Percentiles rank a stretch among this genome's conserved stretches.
phyloP scores from a whole-genome alignment of 148 eudicot species.

The Agrostemma githago region DNA sequence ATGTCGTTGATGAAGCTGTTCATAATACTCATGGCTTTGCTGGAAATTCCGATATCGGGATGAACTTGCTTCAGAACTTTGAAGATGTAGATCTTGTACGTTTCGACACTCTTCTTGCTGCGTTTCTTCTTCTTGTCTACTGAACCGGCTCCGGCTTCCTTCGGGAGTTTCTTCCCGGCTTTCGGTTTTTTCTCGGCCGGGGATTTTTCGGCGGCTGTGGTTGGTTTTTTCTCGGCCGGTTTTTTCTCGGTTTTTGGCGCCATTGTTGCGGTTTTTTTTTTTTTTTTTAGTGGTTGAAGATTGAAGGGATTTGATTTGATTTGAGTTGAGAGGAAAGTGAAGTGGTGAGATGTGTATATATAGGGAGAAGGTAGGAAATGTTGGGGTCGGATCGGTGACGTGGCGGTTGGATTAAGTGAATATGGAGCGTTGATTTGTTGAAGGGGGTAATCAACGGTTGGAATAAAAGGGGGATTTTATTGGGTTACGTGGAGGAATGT shows the following conservation, averaged over 20 bases:
- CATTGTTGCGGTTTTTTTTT: slow-evolving; percentile 23
- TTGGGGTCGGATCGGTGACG: no score
- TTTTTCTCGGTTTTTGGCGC: slow-evolving; percentile 52
- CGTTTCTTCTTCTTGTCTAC: slow-evolving; percentile 62
- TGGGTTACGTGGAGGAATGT: no score
- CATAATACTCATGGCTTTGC: slow-evolving; percentile 65
- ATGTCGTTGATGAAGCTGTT: slow-evolving; percentile 56
- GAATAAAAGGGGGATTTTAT: no score
- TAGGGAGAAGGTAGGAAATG: no score
- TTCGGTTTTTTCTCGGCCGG: slow-evolving; percentile 53
- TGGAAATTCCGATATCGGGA: slow-evolving; percentile 56
- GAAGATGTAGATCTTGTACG: slow-evolving; percentile 68
- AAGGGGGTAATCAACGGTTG: no score
- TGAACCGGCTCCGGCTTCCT: slow-evolving; percentile 37
- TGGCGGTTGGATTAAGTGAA: no score
- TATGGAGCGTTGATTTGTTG: no score
- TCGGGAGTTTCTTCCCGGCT: slow-evolving; percentile 57
- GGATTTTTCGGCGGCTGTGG: slow-evolving; percentile 28
- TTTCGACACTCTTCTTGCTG: slow-evolving; percentile 49
- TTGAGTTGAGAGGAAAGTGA: no score
- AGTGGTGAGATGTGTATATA: no score
- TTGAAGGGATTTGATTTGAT: no score
- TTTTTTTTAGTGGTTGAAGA: no score
- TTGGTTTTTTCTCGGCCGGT: slow-evolving; percentile 41
- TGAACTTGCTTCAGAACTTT: slow-evolving; percentile 59